Evolutionary conservation across 345 rosid genomes (phyloP).

Genomic region (Pelargonium nanum): DNA sequence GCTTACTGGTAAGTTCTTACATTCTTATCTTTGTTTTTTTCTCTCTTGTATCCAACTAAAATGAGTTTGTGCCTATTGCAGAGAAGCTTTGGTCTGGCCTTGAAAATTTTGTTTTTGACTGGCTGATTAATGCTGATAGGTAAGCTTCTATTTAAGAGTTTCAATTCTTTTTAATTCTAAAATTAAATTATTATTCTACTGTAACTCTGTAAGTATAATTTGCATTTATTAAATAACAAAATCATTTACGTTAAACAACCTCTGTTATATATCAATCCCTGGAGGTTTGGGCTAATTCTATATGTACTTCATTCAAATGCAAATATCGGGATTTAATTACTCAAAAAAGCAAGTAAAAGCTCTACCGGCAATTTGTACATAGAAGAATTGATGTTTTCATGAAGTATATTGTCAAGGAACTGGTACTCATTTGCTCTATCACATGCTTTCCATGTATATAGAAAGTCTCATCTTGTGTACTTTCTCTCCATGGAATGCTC

Average conservation of each 20-base stretch:
- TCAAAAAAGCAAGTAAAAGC: too few species aligned
- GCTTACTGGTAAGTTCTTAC: slow-evolving; percentile 64
- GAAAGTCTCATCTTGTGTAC: too few species aligned
- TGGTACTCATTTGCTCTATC: too few species aligned
- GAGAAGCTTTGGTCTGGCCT: slow-evolving; percentile 99
- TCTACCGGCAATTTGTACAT: too few species aligned
- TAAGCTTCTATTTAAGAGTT: slow-evolving; percentile 20
- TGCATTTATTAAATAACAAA: neutral
- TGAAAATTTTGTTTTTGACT: slow-evolving; percentile 95
- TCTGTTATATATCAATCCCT: neutral
- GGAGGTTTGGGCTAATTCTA: slow-evolving; percentile 4
- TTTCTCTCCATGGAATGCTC: too few species aligned
- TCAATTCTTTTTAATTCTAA: slow-evolving; percentile 12
- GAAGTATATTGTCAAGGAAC: too few species aligned
- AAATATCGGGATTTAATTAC: too few species aligned
- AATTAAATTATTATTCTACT: neutral
- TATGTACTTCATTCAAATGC: neutral
- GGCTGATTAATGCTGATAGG: slow-evolving; percentile 98
- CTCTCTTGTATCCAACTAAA: slow-evolving; percentile 9
- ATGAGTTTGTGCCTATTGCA: slow-evolving; percentile 29
- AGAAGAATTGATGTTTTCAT: too few species aligned
- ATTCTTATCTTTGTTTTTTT: slow-evolving; percentile 9
- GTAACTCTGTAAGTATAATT: neutral
- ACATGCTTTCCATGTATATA: too few species aligned
- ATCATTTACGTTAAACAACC: neutral